Evolutionary conservation across 1,284 basidiomycete species (phyloP).

Genomic region (Pseudozyma hubeiensis): DNA sequence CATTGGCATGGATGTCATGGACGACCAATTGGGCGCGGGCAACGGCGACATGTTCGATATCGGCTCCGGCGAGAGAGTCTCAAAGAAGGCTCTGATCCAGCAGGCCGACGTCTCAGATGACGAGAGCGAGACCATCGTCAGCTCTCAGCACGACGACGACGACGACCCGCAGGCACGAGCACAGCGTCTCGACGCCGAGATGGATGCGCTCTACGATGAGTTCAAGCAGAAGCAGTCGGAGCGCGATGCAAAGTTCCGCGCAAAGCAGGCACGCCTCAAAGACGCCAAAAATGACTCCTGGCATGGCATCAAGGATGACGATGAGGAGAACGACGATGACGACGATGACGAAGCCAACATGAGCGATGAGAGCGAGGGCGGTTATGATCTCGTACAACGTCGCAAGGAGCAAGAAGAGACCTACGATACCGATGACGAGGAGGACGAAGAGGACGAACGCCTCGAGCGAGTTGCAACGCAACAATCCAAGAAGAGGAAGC

Average conservation of each 20-base stretch:
- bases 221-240: slow-evolving; percentile 86
- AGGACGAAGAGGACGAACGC: slow-evolving; percentile 69
- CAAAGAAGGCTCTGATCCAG: slow-evolving; percentile 31
- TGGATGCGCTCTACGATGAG: slow-evolving; percentile 88
- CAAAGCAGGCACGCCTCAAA: slow-evolving; percentile 82
- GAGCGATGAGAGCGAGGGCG: slow-evolving; percentile 71
- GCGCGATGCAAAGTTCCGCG: slow-evolving; percentile 89
- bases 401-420: slow-evolving; percentile 75
- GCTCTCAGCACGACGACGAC: slow-evolving; percentile 73
- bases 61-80: slow-evolving; percentile 42
- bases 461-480: slow-evolving; percentile 56
- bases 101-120: slow-evolving; percentile 72
- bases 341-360: slow-evolving; percentile 68
- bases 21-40: slow-evolving; percentile 59
- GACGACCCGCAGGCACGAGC: slow-evolving; percentile 73
- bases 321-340: slow-evolving; percentile 62
- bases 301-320: slow-evolving; percentile 62
- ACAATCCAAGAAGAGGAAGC: slow-evolving; percentile 63
- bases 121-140: slow-evolving; percentile 71
- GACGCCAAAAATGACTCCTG: slow-evolving; percentile 72
- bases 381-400: slow-evolving; percentile 79
- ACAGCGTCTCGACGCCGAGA: slow-evolving; percentile 78
- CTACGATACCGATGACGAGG: slow-evolving; percentile 72
- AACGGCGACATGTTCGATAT: slow-evolving; percentile 63
- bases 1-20: slow-evolving; percentile 81